These are phyloP conservation scores for Gyrodon lividus DNA, from an alignment of 768 basidiomycete genomes.

Conservation along the genomic window DNA sequence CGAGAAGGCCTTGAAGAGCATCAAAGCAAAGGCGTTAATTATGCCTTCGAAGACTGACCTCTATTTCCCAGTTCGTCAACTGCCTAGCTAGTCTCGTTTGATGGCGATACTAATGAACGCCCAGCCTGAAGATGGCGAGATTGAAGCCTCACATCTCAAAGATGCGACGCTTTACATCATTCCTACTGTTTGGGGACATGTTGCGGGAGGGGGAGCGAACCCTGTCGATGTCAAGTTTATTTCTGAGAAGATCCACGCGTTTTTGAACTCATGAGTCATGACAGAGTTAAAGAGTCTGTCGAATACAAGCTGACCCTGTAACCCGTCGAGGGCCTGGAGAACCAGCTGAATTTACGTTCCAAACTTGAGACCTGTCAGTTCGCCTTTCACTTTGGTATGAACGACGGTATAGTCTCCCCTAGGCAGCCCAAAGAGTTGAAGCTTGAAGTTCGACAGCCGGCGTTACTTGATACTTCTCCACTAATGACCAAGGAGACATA, in stretches of 20 bases:
- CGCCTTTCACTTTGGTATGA: too few species aligned
- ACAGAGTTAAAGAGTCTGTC: neutral
- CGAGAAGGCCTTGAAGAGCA: slow-evolving; percentile 37
- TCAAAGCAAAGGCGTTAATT: slow-evolving; percentile 53
- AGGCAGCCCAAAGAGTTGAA: too few species aligned
- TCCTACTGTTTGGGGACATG: slow-evolving; percentile 57
- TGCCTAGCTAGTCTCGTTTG: neutral
- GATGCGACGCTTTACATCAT: slow-evolving; percentile 51
- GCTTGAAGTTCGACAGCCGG: too few species aligned
- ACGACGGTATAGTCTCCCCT: too few species aligned
- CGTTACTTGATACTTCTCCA: too few species aligned
- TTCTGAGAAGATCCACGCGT: slow-evolving; percentile 38
- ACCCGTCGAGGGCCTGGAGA: too few species aligned
- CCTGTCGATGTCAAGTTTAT: slow-evolving; percentile 42
- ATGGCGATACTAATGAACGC: neutral
- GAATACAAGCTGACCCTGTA: too few species aligned
- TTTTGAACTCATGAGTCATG: slow-evolving; percentile 33
- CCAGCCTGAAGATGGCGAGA: slow-evolving; percentile 56
- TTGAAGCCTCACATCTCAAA: slow-evolving; percentile 43
- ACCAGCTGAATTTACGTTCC: too few species aligned
- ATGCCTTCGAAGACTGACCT: slow-evolving; percentile 63
- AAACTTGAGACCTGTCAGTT: too few species aligned
- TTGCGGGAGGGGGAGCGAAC: slow-evolving; percentile 48
- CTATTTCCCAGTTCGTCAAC: slow-evolving; percentile 49
- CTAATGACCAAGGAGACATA: too few species aligned